Evolutionary conservation across 2,329 filamentous ascomycete species (phyloP), one percentile per base, ranked within the genome.

Genomic region (Venturia oleaginea): DNA sequence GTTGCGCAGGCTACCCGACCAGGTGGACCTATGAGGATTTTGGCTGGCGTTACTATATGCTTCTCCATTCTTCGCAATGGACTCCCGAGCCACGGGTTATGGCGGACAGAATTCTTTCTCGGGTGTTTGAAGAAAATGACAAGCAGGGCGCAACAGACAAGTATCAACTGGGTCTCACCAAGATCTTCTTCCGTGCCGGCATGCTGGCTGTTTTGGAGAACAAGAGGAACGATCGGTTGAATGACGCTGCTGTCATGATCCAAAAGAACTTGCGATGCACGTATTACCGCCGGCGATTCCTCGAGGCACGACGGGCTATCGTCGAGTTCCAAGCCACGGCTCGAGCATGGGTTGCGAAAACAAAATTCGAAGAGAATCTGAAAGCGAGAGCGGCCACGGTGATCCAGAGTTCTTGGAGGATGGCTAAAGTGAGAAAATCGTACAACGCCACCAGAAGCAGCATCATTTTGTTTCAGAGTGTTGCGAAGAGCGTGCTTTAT

Each of bases 1-100:
- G 92, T 79, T 95, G 90, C 74, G 94, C 94, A 68, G 94, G 94
- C 67, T 99, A 99, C 73, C 94, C 94, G 19, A 97, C 94, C 57
- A 84, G 94, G 74, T 99, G 94, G 95, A 97, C 94, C 0, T 99
- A 97, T 73, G 94, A 99, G 73, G 94, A 99, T 74, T 99, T 99
- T 76, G 94, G 94, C 22, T 81, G 97, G 66, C 87, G 94, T 67
- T 99, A 99, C 80, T 99, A 99, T 80, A 97, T 99, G 91, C 82
- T 99, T 68, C 91, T 96, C 59, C 91, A 88, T 61, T 97, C 94
- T 4, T 82, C 83, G 22, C 84, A 90, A 71, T 97, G 94, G 93
- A 96, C 92, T 4, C 87, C 91, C 0, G 92, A 97, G 75, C 96
- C 99, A 69, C 86, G 91, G 62, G 83, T 92, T 65, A 96, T 99